phyloP scores from a whole-genome alignment of 257 asterid species.

The Lycium barbarum region DNA sequence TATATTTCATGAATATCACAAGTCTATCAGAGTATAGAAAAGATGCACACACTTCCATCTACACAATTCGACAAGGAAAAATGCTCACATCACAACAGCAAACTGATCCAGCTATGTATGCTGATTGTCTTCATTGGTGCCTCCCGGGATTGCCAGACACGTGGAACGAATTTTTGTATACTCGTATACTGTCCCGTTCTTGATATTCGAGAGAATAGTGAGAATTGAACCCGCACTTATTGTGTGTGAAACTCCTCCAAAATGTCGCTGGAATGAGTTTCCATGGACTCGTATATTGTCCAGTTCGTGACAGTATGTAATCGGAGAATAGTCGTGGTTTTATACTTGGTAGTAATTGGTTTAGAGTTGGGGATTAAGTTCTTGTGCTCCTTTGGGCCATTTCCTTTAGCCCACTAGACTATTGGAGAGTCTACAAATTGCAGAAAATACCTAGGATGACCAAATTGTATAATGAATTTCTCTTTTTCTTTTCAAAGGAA shows the following conservation, averaged over 20 bases:
- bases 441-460: background rate
- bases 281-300: constrained; percentile 43
- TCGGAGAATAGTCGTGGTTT: no score
- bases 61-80: constrained; percentile 73
- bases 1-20: constrained; percentile 63
- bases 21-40: constrained; percentile 73
- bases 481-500: background rate
- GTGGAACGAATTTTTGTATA: constrained; percentile 70
- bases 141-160: constrained; percentile 82
- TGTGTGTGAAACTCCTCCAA: background rate
- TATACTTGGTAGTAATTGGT: background rate
- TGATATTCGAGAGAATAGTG: constrained; percentile 24
- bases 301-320: no score
- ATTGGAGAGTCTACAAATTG: background rate
- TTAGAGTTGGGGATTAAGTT: background rate
- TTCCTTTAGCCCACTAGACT: background rate
- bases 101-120: constrained; percentile 63
- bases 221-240: background rate
- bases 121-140: constrained; percentile 90
- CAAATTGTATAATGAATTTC: background rate
- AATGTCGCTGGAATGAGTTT: constrained; percentile 63
- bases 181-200: constrained; percentile 42
- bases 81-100: constrained; percentile 60
- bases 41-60: constrained; percentile 78
- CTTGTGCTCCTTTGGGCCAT: background rate